Evolutionary conservation across 192 early-diverging fungal species (phyloP).

Genomic region (Coemansia erecta): DNA sequence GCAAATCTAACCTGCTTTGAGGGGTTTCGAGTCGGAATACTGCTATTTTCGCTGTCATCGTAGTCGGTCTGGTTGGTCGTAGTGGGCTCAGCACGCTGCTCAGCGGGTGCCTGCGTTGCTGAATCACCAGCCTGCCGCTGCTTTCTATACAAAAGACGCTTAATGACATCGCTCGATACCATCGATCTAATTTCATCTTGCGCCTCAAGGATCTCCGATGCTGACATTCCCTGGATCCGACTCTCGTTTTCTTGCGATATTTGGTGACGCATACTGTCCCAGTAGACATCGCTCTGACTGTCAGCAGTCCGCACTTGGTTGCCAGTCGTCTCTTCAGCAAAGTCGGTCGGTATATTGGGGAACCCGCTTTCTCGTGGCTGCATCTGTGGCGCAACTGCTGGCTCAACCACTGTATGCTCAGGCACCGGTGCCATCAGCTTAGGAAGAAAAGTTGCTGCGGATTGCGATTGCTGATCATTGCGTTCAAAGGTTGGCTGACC

Average conservation of each 20-base stretch:
- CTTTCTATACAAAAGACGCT: slow-evolving; percentile 57
- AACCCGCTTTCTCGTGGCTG: slow-evolving; percentile 26
- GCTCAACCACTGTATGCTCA: slow-evolving; percentile 19
- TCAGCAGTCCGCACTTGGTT: neutral
- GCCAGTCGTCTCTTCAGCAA: neutral
- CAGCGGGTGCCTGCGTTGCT: neutral
- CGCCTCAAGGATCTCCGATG: slow-evolving; percentile 67
- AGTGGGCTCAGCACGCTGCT: too few relatives aligned
- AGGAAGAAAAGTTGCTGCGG: slow-evolving; percentile 43
- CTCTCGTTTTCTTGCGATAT: slow-evolving; percentile 51
- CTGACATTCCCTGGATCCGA: slow-evolving; percentile 71
- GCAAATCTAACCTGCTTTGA: slow-evolving; percentile 35
- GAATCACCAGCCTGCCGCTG: neutral
- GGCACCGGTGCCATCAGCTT: slow-evolving; percentile 51
- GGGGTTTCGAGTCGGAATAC: neutral
- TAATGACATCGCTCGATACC: slow-evolving; percentile 63
- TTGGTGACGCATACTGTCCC: slow-evolving; percentile 21
- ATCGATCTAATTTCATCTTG: slow-evolving; percentile 62
- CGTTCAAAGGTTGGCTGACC: too few relatives aligned
- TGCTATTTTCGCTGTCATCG: neutral
- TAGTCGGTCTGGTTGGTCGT: neutral
- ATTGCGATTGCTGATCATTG: too few relatives aligned
- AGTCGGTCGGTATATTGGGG: slow-evolving; percentile 26
- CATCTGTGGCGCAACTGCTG: slow-evolving; percentile 17
- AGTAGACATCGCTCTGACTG: slow-evolving; percentile 1